A percentile compares a stretch with the other conserved stretches of the same genome.
Evolutionary conservation across 78 protist species (phyloP).

Genomic region (Goniomonas avonlea): DNA sequence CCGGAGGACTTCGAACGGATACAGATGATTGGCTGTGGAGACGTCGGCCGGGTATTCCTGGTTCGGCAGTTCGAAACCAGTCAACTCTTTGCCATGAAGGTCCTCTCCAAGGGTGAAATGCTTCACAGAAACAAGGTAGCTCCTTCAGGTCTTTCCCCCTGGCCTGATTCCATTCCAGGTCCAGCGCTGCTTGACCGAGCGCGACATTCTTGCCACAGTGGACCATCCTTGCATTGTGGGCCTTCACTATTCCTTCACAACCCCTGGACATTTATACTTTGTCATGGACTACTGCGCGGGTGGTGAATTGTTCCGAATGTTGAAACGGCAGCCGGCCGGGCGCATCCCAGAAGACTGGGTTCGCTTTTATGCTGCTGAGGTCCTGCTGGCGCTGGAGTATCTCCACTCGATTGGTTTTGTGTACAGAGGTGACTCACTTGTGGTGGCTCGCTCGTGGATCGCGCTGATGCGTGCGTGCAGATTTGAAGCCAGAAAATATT

Average conservation of each 20-base stretch:
- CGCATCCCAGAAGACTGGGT: conserved; percentile 23
- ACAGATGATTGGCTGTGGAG: conserved; percentile 51
- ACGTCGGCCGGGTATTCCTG: conserved; percentile 56
- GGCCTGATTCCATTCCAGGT: too few relatives aligned
- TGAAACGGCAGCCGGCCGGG: conserved; percentile 15
- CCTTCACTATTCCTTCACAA: conserved; percentile 38
- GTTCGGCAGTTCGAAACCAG: conserved; percentile 25
- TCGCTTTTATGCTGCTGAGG: conserved; percentile 67
- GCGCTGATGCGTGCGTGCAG: not conserved
- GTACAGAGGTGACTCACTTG: not conserved
- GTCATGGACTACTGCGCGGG: conserved; percentile 35
- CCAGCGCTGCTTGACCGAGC: conserved; percentile 47
- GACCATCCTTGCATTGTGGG: conserved; percentile 70
- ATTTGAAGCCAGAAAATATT: conserved; percentile 69
- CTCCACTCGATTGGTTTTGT: conserved; percentile 10
- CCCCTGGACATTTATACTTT: conserved; percentile 1
- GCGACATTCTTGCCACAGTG: conserved; percentile 54
- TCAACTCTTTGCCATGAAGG: conserved; percentile 56
- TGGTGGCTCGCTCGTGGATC: not conserved
- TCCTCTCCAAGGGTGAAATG: conserved; percentile 44
- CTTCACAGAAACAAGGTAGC: conserved; percentile 31
- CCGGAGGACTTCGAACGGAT: conserved; percentile 14
- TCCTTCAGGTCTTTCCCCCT: too few relatives aligned
- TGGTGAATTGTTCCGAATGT: conserved; percentile 29
- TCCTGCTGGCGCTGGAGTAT: conserved; percentile 55